phyloP scores from a whole-genome alignment of 257 asterid genomes.

The Solanum corneliomulleri region DNA sequence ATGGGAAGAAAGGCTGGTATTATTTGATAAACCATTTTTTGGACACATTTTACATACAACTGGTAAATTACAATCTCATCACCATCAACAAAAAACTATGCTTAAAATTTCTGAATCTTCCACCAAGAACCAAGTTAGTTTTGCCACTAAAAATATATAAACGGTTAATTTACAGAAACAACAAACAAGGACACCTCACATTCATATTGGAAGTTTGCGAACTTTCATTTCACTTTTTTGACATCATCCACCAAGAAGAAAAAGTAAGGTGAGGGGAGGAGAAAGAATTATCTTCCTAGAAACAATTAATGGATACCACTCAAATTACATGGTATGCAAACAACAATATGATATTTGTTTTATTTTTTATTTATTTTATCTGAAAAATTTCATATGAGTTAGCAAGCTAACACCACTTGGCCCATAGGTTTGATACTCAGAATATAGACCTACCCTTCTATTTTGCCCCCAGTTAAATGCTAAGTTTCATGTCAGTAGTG shows the following conservation, averaged over 20 bases:
- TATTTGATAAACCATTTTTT: not conserved
- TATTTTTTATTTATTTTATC: not conserved
- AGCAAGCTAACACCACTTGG: not conserved
- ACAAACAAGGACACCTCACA: not conserved
- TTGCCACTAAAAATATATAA: not conserved
- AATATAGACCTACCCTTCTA: not conserved
- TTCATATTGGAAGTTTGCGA: not conserved
- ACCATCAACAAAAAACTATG: not conserved
- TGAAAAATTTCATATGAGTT: not conserved
- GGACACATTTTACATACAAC: not conserved
- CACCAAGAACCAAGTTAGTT: not conserved
- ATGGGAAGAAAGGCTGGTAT: not conserved
- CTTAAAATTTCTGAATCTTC: not conserved
- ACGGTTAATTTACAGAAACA: not conserved
- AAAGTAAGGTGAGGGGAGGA: not conserved
- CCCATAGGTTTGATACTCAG: not conserved
- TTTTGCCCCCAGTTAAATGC: not conserved
- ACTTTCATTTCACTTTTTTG: not conserved
- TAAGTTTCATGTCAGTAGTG: not conserved
- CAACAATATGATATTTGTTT: not conserved
- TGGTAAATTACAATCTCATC: not conserved
- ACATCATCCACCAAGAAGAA: not conserved
- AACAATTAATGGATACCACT: not conserved
- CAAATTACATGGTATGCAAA: not conserved
- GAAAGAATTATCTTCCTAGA: not conserved